Base-by-base conservation (phyloP, 1,284 basidiomycete genomes). In the Melampsora larici-populina region DNA sequence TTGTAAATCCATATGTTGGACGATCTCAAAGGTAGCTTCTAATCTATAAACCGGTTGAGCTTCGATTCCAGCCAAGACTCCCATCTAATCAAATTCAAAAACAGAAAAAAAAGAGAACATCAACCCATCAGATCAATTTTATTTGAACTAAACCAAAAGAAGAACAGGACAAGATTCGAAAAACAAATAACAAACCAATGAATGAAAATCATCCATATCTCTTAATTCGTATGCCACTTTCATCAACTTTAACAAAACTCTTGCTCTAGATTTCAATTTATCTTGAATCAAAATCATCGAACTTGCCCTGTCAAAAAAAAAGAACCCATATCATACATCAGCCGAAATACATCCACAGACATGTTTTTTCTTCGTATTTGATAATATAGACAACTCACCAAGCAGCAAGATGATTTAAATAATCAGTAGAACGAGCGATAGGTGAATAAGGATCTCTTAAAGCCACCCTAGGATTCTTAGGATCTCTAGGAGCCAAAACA, bases 11-110 rank as follows among this genome's bases (percentile, higher is more conserved):
- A 79, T 74, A 31, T 79, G 77, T 33, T 81, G 80, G 15, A 82
- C 79, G 40, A 79, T 60, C 5, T 81, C 79, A 48, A 79, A 78
- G 7, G 81, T 80, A 18, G 81, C 81, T 46, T 79, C 71, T 8
- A 83, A 71, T 24, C 82, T 80, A 68, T 81, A 81, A 70, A 83
- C 79, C 1, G 82, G 82, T 43, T 83, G 81, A 15, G 79, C 79
- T 70, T 83, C 82, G 55, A 83, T 79, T 0, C 82, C 82, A 9
- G 81, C 81, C 29, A 83, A 80, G 24, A 83, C 79, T 31, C 82
- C 82, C 81, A 82, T 78, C 75, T 78, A 48, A 26, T 17, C n/a
- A n/a, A n/a, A 62, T 29, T n/a, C n/a, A n/a, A n/a, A n/a, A n/a
- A n/a, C 29, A 29, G 29, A 17, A 36, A 21, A 48, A 70, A 4